Evolutionary conservation across 2,329 filamentous ascomycete species (phyloP), one percentile per base, ranked within the genome.

Genomic region (Trichoderma cornu-damae): DNA sequence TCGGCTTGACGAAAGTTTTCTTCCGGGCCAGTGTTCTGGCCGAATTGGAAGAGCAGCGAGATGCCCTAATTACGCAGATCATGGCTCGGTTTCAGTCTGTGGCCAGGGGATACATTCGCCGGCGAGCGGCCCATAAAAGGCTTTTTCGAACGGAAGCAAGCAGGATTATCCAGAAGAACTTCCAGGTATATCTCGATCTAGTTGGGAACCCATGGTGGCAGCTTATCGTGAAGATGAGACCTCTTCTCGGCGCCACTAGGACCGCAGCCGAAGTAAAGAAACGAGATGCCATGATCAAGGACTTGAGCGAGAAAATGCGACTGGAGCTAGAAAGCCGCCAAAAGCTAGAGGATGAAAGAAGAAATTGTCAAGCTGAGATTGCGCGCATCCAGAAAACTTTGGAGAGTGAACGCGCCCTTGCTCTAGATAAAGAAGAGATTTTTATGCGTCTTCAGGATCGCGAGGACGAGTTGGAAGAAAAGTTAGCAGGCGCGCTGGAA

Each of bases 191-290:
- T 66, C 82, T 95, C 4, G 85, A 95, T 59, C 83, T 99, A 20
- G 91, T 89, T 66, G 83, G 90, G 43, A 96, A 92, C 67, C 94
- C 94, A 1, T 99, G 95, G 95, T 99, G 95, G 95, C 87, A 90
- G 64, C 80, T 99, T 4, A 89, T 96, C 63, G 86, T 92, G 6
- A 88, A 90, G 67, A 97, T 99, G 92, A 93, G 93, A 68, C 94
- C 94, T 22, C 79, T 99, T 34, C 79, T 99, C 9, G 94, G 95
- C 38, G 90, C 91, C 14, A 96, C 95, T 16, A 83, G 92, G 46
- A 96, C 92, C 56, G 91, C 91, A 1, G 88, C 88, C 9, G 94
- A 99, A 70, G 91, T 99, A 43, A 96, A 96, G 77, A 92, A 90
- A 69, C 83, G 93, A 32, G 94, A 99, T 66, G 91, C 96, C 61